These are phyloP conservation scores for Eucalyptus fibrosa DNA, from an alignment of 345 rosid genomes.

Conservation along the genomic window DNA sequence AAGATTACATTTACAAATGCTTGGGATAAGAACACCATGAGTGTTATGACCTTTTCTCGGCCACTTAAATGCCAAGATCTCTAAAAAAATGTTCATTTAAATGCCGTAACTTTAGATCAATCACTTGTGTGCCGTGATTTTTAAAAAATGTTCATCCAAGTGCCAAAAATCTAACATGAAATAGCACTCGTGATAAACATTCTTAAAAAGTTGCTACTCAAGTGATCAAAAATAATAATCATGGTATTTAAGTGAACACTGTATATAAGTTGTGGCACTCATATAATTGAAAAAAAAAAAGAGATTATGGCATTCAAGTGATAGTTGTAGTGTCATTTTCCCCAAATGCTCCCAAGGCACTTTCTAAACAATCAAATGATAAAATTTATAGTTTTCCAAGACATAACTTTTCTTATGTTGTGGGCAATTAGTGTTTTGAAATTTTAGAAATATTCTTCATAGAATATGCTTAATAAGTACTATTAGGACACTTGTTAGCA, in stretches of 20 bases:
- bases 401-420: not conserved
- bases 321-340: too few species aligned
- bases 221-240: not conserved
- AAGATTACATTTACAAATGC: not conserved
- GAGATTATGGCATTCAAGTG: not conserved
- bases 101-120: too few species aligned
- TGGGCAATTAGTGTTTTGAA: not conserved
- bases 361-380: not conserved
- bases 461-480: not conserved
- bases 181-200: accelerated
- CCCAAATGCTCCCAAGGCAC: not conserved
- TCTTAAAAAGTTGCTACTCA: too few species aligned
- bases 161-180: accelerated
- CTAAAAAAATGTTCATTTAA: too few species aligned
- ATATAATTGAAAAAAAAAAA: too few species aligned
- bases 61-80: not conserved
- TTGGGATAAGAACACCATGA: too few species aligned
- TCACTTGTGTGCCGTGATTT: too few species aligned
- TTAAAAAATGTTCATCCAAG: too few species aligned
- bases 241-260: not conserved
- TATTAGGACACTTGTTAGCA: not conserved
- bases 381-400: not conserved
- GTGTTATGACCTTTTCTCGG: accelerated
- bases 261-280: not conserved
- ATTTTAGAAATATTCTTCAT: not conserved